phyloP scores from a whole-genome alignment of 345 rosid genomes.

The Eucalyptus rudis region DNA sequence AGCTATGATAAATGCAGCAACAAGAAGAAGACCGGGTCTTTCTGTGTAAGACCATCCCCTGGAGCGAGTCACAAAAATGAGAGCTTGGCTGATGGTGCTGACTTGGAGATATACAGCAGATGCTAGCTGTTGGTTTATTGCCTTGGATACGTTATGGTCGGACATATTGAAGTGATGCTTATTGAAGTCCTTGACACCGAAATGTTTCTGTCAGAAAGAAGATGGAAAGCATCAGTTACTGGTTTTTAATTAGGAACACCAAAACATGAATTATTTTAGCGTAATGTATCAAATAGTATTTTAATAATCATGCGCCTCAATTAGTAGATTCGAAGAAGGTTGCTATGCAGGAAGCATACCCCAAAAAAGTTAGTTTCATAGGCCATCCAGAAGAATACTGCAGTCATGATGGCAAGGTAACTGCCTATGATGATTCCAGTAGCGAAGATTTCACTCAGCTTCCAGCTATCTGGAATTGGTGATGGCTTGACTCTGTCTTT shows the following conservation, averaged over 20 bases:
- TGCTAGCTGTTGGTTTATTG: slow-evolving; percentile 22
- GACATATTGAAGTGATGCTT: neutral
- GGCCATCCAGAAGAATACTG: slow-evolving; percentile 53
- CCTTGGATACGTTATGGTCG: neutral
- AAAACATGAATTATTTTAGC: neutral
- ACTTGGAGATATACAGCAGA: slow-evolving; percentile 70
- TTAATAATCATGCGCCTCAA: neutral
- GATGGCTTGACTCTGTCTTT: slow-evolving; percentile 91
- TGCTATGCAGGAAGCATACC: slow-evolving; percentile 7
- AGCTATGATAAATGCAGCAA: slow-evolving; percentile 55
- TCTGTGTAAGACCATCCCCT: slow-evolving; percentile 50
- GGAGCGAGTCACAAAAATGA: slow-evolving; percentile 68
- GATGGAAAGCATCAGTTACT: neutral
- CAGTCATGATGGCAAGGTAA: slow-evolving; percentile 65
- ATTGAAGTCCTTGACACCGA: slow-evolving; percentile 17
- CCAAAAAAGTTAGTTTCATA: slow-evolving; percentile 59
- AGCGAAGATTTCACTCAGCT: slow-evolving; percentile 79
- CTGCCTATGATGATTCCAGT: slow-evolving; percentile 72
- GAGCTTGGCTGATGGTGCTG: slow-evolving; percentile 83
- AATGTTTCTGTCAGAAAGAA: slow-evolving; percentile 23
- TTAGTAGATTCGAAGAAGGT: neutral
- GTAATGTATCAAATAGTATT: neutral
- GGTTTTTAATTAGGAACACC: neutral
- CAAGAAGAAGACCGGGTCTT: slow-evolving; percentile 60
- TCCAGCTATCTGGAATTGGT: slow-evolving; percentile 84